Evolutionary conservation across 2,329 filamentous ascomycete species (phyloP).

Genomic region (Fusarium nurragi): DNA sequence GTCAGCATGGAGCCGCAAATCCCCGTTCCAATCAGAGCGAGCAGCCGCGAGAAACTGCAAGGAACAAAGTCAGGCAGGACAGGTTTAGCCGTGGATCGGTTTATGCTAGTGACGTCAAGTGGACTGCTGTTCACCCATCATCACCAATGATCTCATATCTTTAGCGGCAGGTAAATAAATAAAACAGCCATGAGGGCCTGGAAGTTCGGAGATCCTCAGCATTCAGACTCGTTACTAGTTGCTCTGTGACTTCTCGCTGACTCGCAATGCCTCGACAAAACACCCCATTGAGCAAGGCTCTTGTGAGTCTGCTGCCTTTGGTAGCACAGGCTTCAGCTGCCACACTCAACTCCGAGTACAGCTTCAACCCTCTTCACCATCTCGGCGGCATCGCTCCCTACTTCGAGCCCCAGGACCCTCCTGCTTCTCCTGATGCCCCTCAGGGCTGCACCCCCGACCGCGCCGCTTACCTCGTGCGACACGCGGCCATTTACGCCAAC

Average conservation of each 20-base stretch:
- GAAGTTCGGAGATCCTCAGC: not conserved
- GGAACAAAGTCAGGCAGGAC: constrained; percentile 18
- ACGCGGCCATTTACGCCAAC: constrained; percentile 69
- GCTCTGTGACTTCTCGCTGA: not conserved
- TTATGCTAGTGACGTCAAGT: constrained; percentile 33
- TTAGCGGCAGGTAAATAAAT: not conserved
- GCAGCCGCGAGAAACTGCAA: constrained; percentile 4
- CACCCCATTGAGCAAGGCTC: not conserved
- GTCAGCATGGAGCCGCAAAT: constrained; percentile 27
- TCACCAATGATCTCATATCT: constrained; percentile 29
- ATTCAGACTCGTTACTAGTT: not conserved
- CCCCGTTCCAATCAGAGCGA: constrained; percentile 23
- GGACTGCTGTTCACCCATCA: not conserved
- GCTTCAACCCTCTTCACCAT: constrained; percentile 64
- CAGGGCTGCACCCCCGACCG: constrained; percentile 61
- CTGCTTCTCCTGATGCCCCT: constrained; percentile 49
- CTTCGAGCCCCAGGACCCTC: constrained; percentile 63
- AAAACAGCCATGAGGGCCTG: not conserved
- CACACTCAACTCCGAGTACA: constrained; percentile 56
- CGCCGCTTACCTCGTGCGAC: constrained; percentile 66
- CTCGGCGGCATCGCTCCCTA: constrained; percentile 66
- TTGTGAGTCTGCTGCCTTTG: constrained; percentile 20
- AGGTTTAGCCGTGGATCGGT: constrained; percentile 17
- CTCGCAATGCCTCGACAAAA: constrained; percentile 23
- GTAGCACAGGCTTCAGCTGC: constrained; percentile 21